These are phyloP conservation scores for Setomelanomma holmii DNA, from an alignment of 2,329 filamentous ascomycete species.

Conservation along the genomic window DNA sequence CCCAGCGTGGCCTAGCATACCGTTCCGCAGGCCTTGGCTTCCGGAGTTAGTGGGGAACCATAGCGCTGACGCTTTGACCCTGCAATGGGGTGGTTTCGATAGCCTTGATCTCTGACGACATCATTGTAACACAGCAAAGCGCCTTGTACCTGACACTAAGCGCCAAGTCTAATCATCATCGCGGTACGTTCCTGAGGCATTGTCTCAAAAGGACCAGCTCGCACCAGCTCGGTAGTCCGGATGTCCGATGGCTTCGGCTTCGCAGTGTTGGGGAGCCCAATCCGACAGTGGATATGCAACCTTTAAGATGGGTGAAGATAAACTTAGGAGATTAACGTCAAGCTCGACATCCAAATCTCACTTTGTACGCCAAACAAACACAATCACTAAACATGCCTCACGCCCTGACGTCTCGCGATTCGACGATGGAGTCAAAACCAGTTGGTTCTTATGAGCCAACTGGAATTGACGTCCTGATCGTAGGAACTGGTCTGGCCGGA, in stretches of 20 bases:
- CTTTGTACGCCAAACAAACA: conserved; percentile 5
- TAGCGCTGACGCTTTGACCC: conserved; percentile 17
- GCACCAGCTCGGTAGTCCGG: conserved; percentile 15
- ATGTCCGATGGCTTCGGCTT: conserved; percentile 30
- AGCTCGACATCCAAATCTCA: conserved; percentile 12
- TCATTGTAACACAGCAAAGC: conserved; percentile 13
- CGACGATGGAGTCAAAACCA: conserved; percentile 55
- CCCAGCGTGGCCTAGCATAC: conserved; percentile 12
- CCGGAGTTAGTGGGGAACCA: conserved; percentile 45
- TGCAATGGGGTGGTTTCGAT: conserved; percentile 15
- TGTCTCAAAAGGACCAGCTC: conserved; percentile 8
- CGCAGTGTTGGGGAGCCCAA: conserved; percentile 27
- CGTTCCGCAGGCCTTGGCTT: conserved; percentile 24
- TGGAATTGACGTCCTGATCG: conserved; percentile 50
- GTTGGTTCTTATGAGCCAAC: conserved; percentile 59
- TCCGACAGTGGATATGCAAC: conserved; percentile 17
- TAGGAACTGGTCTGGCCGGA: conserved; percentile 50
- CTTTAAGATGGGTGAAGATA: conserved; percentile 22
- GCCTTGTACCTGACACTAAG: conserved; percentile 16
- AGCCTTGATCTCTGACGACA: conserved; percentile 16
- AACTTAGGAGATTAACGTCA: not conserved
- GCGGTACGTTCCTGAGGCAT: conserved; percentile 1
- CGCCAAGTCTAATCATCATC: conserved; percentile 22
- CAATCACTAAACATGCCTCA: conserved; percentile 39
- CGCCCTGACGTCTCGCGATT: conserved; percentile 56